A percentile compares a stretch with the other conserved stretches of the same genome.
Conservation (phyloP, 2,329 filamentous ascomycete genomes). For the Claviceps paspali region DNA sequence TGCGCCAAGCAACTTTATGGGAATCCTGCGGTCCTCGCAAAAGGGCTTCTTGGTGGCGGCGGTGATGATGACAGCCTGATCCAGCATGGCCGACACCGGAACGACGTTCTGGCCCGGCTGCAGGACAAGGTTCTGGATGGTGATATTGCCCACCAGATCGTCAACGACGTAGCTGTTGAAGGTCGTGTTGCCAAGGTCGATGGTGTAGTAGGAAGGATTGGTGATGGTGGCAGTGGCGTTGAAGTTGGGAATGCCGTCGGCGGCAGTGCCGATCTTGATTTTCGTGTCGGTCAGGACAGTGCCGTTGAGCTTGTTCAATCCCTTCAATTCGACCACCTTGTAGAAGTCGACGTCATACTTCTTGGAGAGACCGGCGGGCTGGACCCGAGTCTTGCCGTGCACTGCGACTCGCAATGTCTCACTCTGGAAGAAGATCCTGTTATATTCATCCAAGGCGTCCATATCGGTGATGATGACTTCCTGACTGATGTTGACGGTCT, state of each 20-base stretch:
- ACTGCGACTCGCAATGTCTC: constrained; percentile 35
- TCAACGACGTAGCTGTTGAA: constrained; percentile 43
- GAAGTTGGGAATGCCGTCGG: constrained; percentile 37
- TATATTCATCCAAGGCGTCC: constrained; percentile 38
- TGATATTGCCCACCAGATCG: constrained; percentile 36
- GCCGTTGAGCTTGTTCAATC: constrained; percentile 40
- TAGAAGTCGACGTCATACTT: constrained; percentile 37
- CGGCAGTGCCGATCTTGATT: constrained; percentile 5
- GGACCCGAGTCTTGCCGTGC: constrained; percentile 34
- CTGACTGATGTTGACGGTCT: constrained; percentile 38
- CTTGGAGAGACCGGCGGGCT: constrained; percentile 32
- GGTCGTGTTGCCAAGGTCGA: constrained; percentile 50
- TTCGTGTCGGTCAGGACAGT: constrained; percentile 26
- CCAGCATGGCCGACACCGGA: constrained; percentile 36
- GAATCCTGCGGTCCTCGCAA: constrained; percentile 39
- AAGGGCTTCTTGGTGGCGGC: constrained; percentile 24
- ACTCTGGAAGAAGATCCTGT: constrained; percentile 35
- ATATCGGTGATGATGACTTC: constrained; percentile 29
- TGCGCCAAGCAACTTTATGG: constrained; percentile 38
- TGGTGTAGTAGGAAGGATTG: constrained; percentile 47
- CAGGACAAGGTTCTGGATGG: constrained; percentile 43
- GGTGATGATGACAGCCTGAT: constrained; percentile 31
- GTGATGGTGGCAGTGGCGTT: constrained; percentile 42
- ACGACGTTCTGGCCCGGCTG: constrained; percentile 42
- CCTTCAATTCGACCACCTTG: constrained; percentile 36